These are phyloP conservation scores for Lindgomyces ingoldianus DNA, from an alignment of 495 filamentous ascomycete species.

Conservation along the genomic window DNA sequence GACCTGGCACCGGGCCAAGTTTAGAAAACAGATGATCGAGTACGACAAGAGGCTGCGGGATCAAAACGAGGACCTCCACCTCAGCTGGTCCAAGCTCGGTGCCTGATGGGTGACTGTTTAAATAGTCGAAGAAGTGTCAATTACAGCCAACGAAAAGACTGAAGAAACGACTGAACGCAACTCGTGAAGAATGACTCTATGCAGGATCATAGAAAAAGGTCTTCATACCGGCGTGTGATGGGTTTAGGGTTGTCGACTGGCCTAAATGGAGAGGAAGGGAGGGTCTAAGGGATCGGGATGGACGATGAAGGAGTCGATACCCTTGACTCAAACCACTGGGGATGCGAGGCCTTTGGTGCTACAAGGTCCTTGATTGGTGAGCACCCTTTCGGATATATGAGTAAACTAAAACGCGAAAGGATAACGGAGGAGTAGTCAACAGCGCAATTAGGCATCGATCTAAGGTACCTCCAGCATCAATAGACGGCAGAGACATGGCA, in stretches of 20 bases:
- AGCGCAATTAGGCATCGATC: conserved; percentile 33
- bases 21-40: conserved; percentile 21
- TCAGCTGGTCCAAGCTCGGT: conserved; percentile 29
- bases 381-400: conserved; percentile 3
- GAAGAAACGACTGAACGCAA: conserved; percentile 21
- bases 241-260: conserved; percentile 5
- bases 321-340: conserved; percentile 39
- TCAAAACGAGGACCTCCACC: conserved; percentile 11
- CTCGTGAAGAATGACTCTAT: conserved; percentile 12
- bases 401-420: conserved; percentile 34
- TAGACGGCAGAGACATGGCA: conserved; percentile 10
- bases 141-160: neutral
- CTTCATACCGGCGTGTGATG: conserved; percentile 25
- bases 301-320: conserved; percentile 31
- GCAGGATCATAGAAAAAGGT: neutral
- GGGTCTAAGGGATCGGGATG: conserved; percentile 14
- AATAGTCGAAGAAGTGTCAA: conserved; percentile 6
- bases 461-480: conserved; percentile 9
- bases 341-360: conserved; percentile 28
- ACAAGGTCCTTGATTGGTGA: conserved; percentile 31
- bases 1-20: conserved; percentile 33
- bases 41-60: conserved; percentile 25
- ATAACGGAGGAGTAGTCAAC: conserved; percentile 28
- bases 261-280: conserved; percentile 18
- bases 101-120: conserved; percentile 15